Evolutionary conservation across 495 filamentous ascomycete genomes (phyloP).

Genomic region (Bacidia rubella): DNA sequence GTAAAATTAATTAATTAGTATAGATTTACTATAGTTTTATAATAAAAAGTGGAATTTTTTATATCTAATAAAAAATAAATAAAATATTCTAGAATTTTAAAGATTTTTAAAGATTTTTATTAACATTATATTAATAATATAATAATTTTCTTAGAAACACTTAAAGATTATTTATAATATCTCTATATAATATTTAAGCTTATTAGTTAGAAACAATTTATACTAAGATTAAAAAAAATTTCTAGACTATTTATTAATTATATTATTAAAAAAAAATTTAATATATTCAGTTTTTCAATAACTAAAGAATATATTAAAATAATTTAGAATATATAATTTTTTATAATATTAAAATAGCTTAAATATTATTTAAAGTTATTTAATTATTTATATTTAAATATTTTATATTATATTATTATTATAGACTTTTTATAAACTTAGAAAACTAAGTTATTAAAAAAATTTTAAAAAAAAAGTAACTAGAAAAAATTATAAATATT

Average conservation of each 20-base stretch:
- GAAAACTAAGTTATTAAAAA: constrained; percentile 7
- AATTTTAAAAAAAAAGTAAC: neutral
- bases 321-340: constrained; percentile 5
- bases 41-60: neutral
- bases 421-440: constrained; percentile 7
- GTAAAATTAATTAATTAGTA: neutral
- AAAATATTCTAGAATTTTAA: neutral
- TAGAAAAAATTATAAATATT: neutral
- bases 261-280: constrained; percentile 1
- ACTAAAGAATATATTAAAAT: neutral
- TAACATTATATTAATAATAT: constrained; percentile 1
- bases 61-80: constrained; percentile 1
- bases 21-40: neutral
- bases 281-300: neutral
- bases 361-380: constrained; percentile 4
- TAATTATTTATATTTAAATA: neutral
- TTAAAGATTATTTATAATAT: constrained; percentile 1
- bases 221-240: constrained; percentile 6
- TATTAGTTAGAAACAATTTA: neutral
- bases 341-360: constrained; percentile 2
- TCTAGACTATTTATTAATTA: neutral
- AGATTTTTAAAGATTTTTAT: constrained; percentile 2
- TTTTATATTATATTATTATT: constrained; percentile 8
- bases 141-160: constrained; percentile 4
- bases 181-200: too few relatives aligned